Evolutionary conservation across 306 rosid genomes (phyloP).

Genomic region (Aeschynomene evenia): DNA sequence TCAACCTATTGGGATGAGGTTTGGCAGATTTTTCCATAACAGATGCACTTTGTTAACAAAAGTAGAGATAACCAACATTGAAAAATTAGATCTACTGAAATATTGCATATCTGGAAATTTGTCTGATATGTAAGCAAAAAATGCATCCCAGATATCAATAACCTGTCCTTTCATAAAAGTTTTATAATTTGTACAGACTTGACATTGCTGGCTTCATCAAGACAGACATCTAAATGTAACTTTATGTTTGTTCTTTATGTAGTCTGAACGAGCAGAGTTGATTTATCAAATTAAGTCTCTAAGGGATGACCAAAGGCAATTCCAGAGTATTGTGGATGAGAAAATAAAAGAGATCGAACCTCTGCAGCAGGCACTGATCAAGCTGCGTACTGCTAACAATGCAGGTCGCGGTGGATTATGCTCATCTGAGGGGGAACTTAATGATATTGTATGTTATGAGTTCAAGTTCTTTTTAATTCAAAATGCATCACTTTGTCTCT

Average conservation of each 20-base stretch:
- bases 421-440: constrained; percentile 86
- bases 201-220: not conserved
- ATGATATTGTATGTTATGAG: constrained; percentile 48
- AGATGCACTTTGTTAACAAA: not conserved
- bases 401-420: constrained; percentile 64
- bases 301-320: constrained; percentile 59
- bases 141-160: not conserved
- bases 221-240: not conserved
- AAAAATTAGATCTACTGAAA: not conserved
- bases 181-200: not conserved
- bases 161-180: not conserved
- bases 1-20: not conserved
- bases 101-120: constrained; percentile 8
- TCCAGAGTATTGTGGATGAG: constrained; percentile 57
- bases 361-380: constrained; percentile 72
- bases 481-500: constrained; percentile 10
- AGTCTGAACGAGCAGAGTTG: constrained; percentile 63
- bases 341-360: constrained; percentile 86
- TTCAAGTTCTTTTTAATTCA: constrained; percentile 11
- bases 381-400: constrained; percentile 65
- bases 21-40: not conserved
- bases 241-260: constrained; percentile 18
- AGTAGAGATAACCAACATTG: not conserved
- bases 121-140: not conserved
- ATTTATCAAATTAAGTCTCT: constrained; percentile 67